Evolutionary conservation across 2,329 filamentous ascomycete species (phyloP).

Genomic region (Penicillium occitanis): DNA sequence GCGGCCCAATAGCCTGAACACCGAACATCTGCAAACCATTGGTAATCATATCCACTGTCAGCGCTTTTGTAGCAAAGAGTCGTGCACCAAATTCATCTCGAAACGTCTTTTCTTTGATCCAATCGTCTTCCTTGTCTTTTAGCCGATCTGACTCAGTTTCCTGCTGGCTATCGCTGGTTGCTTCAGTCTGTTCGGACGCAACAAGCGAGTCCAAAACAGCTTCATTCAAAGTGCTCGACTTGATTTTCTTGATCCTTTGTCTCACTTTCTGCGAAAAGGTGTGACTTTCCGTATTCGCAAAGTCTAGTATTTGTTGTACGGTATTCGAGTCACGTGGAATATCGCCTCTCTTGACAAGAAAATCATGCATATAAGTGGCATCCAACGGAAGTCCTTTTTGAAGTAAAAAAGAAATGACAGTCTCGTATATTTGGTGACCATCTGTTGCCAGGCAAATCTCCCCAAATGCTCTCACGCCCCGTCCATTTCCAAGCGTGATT

Average conservation of each 20-base stretch:
- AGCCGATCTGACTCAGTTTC: not conserved
- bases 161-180: not conserved
- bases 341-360: constrained; percentile 44
- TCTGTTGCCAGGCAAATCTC: constrained; percentile 42
- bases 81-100: constrained; percentile 73
- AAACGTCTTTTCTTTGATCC: constrained; percentile 47
- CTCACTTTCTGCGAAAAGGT: constrained; percentile 23
- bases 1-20: constrained; percentile 68
- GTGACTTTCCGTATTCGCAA: constrained; percentile 36
- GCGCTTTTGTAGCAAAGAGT: constrained; percentile 75
- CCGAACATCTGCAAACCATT: constrained; percentile 69
- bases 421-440: constrained; percentile 45
- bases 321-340: constrained; percentile 40
- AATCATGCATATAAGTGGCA: constrained; percentile 50
- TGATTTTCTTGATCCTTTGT: constrained; percentile 12
- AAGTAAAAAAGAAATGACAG: constrained; percentile 45
- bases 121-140: constrained; percentile 8
- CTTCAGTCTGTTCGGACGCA: not conserved
- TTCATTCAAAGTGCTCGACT: not conserved
- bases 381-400: constrained; percentile 37
- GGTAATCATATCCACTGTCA: constrained; percentile 71
- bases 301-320: constrained; percentile 43
- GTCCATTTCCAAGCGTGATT: constrained; percentile 22
- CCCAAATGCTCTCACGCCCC: constrained; percentile 39
- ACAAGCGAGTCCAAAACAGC: not conserved